Base-by-base conservation (phyloP, 2,329 filamentous ascomycete genomes). In the Trichoderma simmonsii region DNA sequence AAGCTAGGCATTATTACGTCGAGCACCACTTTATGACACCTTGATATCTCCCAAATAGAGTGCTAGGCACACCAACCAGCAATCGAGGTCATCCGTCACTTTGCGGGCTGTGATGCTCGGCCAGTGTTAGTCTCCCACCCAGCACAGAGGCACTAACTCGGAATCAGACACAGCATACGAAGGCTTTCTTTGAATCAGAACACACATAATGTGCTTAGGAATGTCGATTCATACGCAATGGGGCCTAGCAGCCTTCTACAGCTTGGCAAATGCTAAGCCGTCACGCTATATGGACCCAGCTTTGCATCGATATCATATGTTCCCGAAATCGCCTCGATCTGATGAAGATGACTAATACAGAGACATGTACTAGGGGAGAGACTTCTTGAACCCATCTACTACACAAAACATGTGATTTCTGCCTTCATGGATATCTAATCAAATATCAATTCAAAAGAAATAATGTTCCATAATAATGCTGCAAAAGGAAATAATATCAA, bases 231-330 rank as follows among this genome's bases (percentile, higher is more conserved):
- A 39, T 54, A 65, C 39, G 64, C 64, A 24, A 39, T 28, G 34
- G 30, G 21, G 15, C 30, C 15, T 28, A 56, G 30, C 28, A 34
- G n/a, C 6, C 9, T 9, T 56, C 11, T 48, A 12, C 43, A 24
- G 21, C 43, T 32, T 39, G 48, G 63, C 51, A 21, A 51, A 66
- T 34, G 18, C 48, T n/a, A 39, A 14, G 15, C 15, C 51, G 15
- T 26, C 24, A 36, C 21, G 51, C 36, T 63, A 62, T 48, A n/a
- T n/a, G 24, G 51, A 67, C 64, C 64, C 51, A 67, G 64, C 64
- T 67, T 57, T 67, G 32, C 64, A 26, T 67, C 11, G 64, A 57
- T 57, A 57, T 67, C 64, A 67, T 56, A 67, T 67, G 64, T 34
- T 57, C 24, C n/a, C 21, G 2, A 3, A 4, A 6, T 26, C 5